Base-by-base conservation (phyloP, 2,329 filamentous ascomycete species). In the Fusarium sp. region DNA sequence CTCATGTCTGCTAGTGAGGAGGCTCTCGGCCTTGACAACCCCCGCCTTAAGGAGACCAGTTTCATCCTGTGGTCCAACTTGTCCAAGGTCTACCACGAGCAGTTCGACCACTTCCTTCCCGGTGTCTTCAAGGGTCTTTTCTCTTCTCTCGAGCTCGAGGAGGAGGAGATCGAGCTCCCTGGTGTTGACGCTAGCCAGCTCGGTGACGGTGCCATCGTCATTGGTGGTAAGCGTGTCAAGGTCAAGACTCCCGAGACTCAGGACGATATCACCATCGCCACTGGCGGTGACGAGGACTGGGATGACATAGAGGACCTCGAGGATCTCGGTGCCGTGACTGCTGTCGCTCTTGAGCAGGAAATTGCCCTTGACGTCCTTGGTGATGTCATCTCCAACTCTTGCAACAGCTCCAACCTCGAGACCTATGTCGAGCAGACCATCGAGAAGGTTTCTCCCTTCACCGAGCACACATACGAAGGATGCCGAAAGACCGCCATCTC, bases 21-120 rank as follows among this genome's bases (percentile, higher is more conserved):
- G 82, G 95, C 93, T 61, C 88, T 98, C 5, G 87, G 92, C 76
- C 90, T 99, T 6, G 95, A 94, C 76, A 95, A 98, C 84, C 93
- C 95, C 45, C 90, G 95, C 63, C 90, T 98, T 57, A 93, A 94
- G 82, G 96, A 99, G 86, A 98, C 94, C 70, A 97, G 94, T 80
- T 99, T 97, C 84, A 97, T 98, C 70, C 88, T 99, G 60, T 99
- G 96, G 95, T 94, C 94, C 73, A 94, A 93, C 44, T 91, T 99
- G 80, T 93, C 95, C 70, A 97, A 97, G 85, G 94, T 98, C 15
- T 98, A 98, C 82, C 91, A 92, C 77, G 92, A 94, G 78, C 87
- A 94, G 60, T 95, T 97, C 70, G 89, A 90, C 63, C 91, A 93
- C 65, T 96, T 94, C 84, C 88, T 96, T 11, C 86, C 89, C 1